These are phyloP conservation scores for Cubamyces sp. DNA, from an alignment of 768 basidiomycete species.

Conservation along the genomic window DNA sequence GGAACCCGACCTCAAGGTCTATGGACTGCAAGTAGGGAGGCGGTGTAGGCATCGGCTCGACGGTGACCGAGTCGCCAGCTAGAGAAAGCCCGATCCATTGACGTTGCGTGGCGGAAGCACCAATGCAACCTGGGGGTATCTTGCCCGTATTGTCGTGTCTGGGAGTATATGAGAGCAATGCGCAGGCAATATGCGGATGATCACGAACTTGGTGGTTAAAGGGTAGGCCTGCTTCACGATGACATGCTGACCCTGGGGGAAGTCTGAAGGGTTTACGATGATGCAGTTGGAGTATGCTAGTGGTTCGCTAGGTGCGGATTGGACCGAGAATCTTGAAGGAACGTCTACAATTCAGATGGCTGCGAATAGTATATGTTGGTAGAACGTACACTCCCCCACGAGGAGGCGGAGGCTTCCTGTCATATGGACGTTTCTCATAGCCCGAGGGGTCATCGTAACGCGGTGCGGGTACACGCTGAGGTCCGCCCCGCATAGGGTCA, in stretches of 20 bases:
- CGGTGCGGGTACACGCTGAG: conserved; percentile 31
- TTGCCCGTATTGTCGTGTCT: conserved; percentile 83
- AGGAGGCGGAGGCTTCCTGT: conserved; percentile 26
- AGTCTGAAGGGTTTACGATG: conserved; percentile 80
- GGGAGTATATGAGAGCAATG: conserved; percentile 5
- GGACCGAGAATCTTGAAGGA: conserved; percentile 32
- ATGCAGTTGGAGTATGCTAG: conserved; percentile 83
- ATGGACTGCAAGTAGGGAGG: conserved; percentile 72
- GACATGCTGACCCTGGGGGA: conserved; percentile 72
- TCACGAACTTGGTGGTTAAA: conserved; percentile 69
- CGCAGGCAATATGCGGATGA: neutral
- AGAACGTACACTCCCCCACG: conserved; percentile 28
- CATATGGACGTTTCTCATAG: conserved; percentile 36
- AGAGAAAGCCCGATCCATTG: conserved; percentile 90
- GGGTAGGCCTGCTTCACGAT: conserved; percentile 73
- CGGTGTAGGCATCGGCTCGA: conserved; percentile 58
- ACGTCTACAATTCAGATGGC: neutral
- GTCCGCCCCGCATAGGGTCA: conserved; percentile 18
- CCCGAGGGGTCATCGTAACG: conserved; percentile 36
- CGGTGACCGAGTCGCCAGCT: conserved; percentile 72
- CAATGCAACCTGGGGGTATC: conserved; percentile 69
- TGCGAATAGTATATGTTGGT: too few relatives aligned
- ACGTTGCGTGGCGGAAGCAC: conserved; percentile 77
- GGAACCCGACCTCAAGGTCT: conserved; percentile 79
- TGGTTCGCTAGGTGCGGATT: conserved; percentile 31